These are phyloP conservation scores for Aspergillus ellipticus DNA, from an alignment of 495 filamentous ascomycete species.

Conservation along the genomic window DNA sequence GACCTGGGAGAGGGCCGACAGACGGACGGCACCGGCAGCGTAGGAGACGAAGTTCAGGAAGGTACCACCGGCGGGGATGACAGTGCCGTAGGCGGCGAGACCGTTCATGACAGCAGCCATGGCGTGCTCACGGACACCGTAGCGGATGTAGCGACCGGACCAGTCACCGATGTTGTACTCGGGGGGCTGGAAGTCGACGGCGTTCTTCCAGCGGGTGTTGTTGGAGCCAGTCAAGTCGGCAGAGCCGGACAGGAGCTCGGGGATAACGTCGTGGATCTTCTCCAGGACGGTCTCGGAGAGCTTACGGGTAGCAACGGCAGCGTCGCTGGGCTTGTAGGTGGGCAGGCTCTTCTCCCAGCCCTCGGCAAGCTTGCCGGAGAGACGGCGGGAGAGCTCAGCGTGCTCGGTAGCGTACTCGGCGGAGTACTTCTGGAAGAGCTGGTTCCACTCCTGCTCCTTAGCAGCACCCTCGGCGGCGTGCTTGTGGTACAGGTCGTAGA, in stretches of 20 bases:
- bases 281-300: constrained; percentile 91
- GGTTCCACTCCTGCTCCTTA: constrained; percentile 91
- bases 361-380: constrained; percentile 81
- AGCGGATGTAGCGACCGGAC: constrained; percentile 89
- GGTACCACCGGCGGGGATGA: constrained; percentile 90
- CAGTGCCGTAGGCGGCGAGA: constrained; percentile 88
- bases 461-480: constrained; percentile 80
- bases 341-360: constrained; percentile 96
- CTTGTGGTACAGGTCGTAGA: constrained; percentile 87
- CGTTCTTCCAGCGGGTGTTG: constrained; percentile 96
- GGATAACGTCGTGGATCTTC: constrained; percentile 77
- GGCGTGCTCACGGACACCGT: constrained; percentile 94
- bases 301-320: constrained; percentile 87
- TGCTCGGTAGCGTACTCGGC: constrained; percentile 69
- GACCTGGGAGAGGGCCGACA: constrained; percentile 87
- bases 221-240: constrained; percentile 98
- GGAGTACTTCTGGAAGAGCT: constrained; percentile 83
- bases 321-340: constrained; percentile 82
- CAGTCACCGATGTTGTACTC: constrained; percentile 80
- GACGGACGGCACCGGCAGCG: constrained; percentile 89
- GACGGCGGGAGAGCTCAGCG: constrained; percentile 77
- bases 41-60: constrained; percentile 99
- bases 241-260: constrained; percentile 92
- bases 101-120: constrained; percentile 99
- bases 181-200: constrained; percentile 95